A percentile compares a stretch with the other conserved stretches of the same genome.
phyloP scores from a whole-genome alignment of 352 stramenopile species.

The Phytophthora aleatoria region DNA sequence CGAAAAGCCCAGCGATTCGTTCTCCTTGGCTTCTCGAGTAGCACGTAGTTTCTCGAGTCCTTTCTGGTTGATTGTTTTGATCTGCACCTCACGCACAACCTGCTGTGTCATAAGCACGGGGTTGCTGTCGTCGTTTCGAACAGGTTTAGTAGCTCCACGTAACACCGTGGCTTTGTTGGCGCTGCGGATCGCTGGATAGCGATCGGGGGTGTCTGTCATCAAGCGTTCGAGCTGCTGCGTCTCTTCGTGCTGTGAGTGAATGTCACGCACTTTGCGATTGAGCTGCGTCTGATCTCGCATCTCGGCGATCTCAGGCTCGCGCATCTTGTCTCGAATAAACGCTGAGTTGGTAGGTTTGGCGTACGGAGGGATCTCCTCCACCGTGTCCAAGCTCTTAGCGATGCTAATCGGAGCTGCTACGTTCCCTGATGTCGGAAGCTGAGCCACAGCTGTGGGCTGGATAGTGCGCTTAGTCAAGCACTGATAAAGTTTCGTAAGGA shows the following conservation, averaged over 20 bases:
- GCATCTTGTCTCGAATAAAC: conserved; percentile 88
- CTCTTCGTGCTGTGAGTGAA: conserved; percentile 80
- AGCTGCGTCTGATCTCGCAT: conserved; percentile 72
- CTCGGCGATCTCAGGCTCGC: conserved; percentile 71
- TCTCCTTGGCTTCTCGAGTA: conserved; percentile 73
- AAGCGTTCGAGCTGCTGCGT: conserved; percentile 81
- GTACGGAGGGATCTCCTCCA: conserved; percentile 76
- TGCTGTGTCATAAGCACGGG: conserved; percentile 68
- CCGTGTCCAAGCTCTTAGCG: conserved; percentile 30
- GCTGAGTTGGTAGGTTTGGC: conserved; percentile 82
- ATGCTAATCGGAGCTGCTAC: conserved; percentile 22
- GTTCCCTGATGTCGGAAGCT: conserved; percentile 7
- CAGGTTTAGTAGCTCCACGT: conserved; percentile 63
- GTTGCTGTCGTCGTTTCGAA: conserved; percentile 67
- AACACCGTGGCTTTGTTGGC: conserved; percentile 65
- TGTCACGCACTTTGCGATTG: conserved; percentile 58
- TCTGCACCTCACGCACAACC: conserved; percentile 89
- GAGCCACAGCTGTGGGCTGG: conserved; percentile 52
- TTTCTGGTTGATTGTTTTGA: conserved; percentile 89
- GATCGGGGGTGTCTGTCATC: conserved; percentile 53
- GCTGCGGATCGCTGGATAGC: conserved; percentile 69
- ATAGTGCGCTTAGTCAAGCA: conserved; percentile 90
- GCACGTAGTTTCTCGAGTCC: conserved; percentile 84
- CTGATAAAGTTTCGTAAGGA: conserved; percentile 91
- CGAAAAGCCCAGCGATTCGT: conserved; percentile 32